Conservation (phyloP, 345 rosid genomes). For the Tarenaya hassleriana region DNA sequence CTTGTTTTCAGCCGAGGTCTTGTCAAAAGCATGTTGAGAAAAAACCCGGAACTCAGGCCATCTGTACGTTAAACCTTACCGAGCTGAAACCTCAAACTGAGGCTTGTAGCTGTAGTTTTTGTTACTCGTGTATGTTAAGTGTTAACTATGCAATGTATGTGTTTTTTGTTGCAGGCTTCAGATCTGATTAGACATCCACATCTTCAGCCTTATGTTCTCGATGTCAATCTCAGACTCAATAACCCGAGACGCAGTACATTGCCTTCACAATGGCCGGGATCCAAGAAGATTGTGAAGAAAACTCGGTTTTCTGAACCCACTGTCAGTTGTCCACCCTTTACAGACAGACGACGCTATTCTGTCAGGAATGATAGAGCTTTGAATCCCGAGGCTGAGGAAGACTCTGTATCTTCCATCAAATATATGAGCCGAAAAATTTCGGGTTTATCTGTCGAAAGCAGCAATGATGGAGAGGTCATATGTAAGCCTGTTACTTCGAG, state of each 20-base stretch:
- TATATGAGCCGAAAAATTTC: slow-evolving; percentile 36
- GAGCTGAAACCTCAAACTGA: not conserved
- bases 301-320: slow-evolving; percentile 45
- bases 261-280: slow-evolving; percentile 54
- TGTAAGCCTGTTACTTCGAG: slow-evolving; percentile 50
- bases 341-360: no score
- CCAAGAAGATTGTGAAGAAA: slow-evolving; percentile 41
- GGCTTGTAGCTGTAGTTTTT: not conserved
- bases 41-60: slow-evolving; percentile 86
- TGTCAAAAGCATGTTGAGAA: slow-evolving; percentile 89
- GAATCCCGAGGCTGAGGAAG: slow-evolving; percentile 71
- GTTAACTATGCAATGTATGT: slow-evolving; percentile 9
- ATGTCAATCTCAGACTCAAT: slow-evolving; percentile 56
- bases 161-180: slow-evolving; percentile 56
- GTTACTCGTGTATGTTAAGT: not conserved
- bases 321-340: slow-evolving; percentile 18
- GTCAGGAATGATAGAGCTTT: slow-evolving; percentile 53
- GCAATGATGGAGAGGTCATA: slow-evolving; percentile 55
- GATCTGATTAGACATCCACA: slow-evolving; percentile 63
- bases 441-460: slow-evolving; percentile 48
- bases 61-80: slow-evolving; percentile 47
- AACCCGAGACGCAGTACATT: slow-evolving; percentile 57
- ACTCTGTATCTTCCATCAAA: slow-evolving; percentile 38
- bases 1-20: slow-evolving; percentile 61
- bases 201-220: slow-evolving; percentile 65